Evolutionary conservation across 2,329 filamentous ascomycete genomes (phyloP).

Genomic region (Rutstroemia sp.): DNA sequence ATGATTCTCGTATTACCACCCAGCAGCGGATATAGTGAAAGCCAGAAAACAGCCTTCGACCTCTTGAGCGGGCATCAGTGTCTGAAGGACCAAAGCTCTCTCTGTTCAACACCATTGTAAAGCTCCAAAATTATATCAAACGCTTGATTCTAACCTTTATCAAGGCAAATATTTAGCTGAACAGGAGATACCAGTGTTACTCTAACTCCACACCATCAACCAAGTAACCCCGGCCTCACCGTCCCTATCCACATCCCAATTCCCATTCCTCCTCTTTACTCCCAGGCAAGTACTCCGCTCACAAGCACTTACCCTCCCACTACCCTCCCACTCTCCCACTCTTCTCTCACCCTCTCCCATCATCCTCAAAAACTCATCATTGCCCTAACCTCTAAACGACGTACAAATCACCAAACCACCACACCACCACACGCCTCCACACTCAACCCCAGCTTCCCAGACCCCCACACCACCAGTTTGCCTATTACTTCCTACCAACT

Average conservation of each 20-base stretch:
- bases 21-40: too few relatives aligned
- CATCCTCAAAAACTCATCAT: background rate
- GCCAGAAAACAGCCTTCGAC: too few relatives aligned
- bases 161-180: too few relatives aligned
- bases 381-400: too few relatives aligned
- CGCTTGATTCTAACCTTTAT: too few relatives aligned
- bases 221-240: background rate
- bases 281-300: background rate
- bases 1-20: too few relatives aligned
- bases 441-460: background rate
- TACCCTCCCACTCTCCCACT: background rate
- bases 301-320: background rate
- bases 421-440: background rate
- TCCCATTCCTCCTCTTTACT: background rate
- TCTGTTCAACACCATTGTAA: too few relatives aligned
- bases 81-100: too few relatives aligned
- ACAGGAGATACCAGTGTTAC: too few relatives aligned
- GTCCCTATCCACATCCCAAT: background rate
- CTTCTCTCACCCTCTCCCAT: background rate
- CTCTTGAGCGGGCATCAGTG: too few relatives aligned
- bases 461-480: background rate
- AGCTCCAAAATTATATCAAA: too few relatives aligned
- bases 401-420: too few relatives aligned
- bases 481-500: background rate
- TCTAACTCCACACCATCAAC: background rate